Percentiles rank a stretch among this genome's conserved stretches.
Evolutionary conservation across 2,329 filamentous ascomycete species (phyloP).

Genomic region (Cadophora gregata): DNA sequence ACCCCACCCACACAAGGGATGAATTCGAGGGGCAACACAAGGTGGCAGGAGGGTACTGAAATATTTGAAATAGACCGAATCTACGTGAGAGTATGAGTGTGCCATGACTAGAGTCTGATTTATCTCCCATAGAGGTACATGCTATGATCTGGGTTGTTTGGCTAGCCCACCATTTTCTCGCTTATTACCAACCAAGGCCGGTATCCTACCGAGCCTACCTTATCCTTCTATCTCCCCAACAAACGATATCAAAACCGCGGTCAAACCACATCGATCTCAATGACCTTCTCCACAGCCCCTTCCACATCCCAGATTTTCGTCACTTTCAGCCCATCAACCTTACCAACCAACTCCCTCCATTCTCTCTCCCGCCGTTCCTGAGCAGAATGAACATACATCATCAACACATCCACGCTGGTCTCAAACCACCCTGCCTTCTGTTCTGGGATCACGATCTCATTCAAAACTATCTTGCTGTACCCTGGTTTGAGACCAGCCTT

Average conservation of each 20-base stretch:
- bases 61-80: too few relatives aligned
- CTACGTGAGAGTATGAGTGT: too few relatives aligned
- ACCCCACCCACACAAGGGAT: too few relatives aligned
- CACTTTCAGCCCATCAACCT: conserved; percentile 5
- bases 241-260: neutral
- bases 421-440: conserved; percentile 7
- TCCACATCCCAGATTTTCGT: conserved; percentile 6
- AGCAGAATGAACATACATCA: conserved; percentile 11
- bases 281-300: conserved; percentile 7
- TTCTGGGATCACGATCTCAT: conserved; percentile 9
- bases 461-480: conserved; percentile 4
- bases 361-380: conserved; percentile 5
- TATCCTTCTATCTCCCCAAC: too few relatives aligned
- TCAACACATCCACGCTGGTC: conserved; percentile 9
- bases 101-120: too few relatives aligned
- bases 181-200: too few relatives aligned
- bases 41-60: too few relatives aligned
- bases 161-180: too few relatives aligned
- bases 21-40: too few relatives aligned
- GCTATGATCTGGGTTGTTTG: too few relatives aligned
- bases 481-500: conserved; percentile 6
- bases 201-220: too few relatives aligned
- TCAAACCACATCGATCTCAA: conserved; percentile 12
- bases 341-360: conserved; percentile 2
- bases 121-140: too few relatives aligned